Conservation (phyloP, 2,329 filamentous ascomycete genomes). For the Dactylellina parvicollis region DNA sequence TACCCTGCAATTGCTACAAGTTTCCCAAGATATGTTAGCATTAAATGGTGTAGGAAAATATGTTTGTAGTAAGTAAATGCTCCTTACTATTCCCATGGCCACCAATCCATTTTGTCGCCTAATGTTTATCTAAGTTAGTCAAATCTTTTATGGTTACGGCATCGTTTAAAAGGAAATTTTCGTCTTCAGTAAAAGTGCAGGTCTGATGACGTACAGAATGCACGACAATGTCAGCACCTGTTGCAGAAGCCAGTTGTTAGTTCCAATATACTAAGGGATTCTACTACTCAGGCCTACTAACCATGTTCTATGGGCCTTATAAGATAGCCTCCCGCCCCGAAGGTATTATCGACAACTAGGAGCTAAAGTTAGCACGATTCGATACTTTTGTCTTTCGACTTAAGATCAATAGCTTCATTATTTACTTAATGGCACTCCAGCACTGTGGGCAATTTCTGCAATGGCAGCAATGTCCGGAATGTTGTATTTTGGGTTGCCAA, state of each 20-base stretch:
- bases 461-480: slow-evolving; percentile 90
- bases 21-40: background rate
- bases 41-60: background rate
- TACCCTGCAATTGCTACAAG: slow-evolving; percentile 33
- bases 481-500: slow-evolving; percentile 93
- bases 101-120: slow-evolving; percentile 79
- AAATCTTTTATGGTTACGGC: background rate
- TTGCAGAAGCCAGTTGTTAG: slow-evolving; percentile 1
- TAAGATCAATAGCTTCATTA: background rate
- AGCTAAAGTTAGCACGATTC: too few species aligned
- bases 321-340: slow-evolving; percentile 91
- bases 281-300: too few species aligned
- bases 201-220: slow-evolving; percentile 80
- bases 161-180: background rate
- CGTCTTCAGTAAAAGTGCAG: background rate
- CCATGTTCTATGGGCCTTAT: slow-evolving; percentile 83
- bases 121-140: background rate
- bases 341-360: slow-evolving; percentile 85
- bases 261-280: background rate
- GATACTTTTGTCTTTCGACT: background rate
- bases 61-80: background rate
- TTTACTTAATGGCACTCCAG: slow-evolving; percentile 67
- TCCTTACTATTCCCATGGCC: slow-evolving; percentile 84
- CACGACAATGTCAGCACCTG: slow-evolving; percentile 85
- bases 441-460: slow-evolving; percentile 78